Evolutionary conservation across 768 basidiomycete species (phyloP).

Genomic region (Boletus vinaceobasis): DNA sequence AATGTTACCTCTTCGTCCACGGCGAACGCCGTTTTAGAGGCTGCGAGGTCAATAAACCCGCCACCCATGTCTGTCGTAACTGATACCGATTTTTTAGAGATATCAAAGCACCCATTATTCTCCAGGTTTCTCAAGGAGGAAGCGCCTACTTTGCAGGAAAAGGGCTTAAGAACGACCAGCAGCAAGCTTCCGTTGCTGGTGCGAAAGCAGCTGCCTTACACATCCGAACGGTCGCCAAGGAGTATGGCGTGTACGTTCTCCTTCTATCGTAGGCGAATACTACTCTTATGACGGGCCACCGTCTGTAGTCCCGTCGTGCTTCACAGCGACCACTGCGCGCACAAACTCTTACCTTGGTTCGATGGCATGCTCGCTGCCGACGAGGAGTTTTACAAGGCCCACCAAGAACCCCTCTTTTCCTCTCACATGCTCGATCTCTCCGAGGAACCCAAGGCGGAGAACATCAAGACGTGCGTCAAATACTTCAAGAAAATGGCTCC

Average conservation of each 20-base stretch:
- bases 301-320: conserved; percentile 83
- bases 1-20: conserved; percentile 97
- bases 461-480: conserved; percentile 88
- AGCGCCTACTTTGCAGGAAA: conserved; percentile 96
- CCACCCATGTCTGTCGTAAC: conserved; percentile 3
- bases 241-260: conserved; percentile 82
- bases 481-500: conserved; percentile 96
- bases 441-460: conserved; percentile 87
- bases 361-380: conserved; percentile 98
- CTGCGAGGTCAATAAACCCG: conserved; percentile 62
- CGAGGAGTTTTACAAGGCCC: conserved; percentile 86
- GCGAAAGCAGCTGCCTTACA: conserved; percentile 92
- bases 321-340: conserved; percentile 97
- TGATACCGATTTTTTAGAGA: conserved; percentile 50
- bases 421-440: conserved; percentile 99
- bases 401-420: conserved; percentile 86
- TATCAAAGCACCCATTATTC: conserved; percentile 94
- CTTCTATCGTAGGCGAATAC: neutral
- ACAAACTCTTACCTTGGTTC: conserved; percentile 98
- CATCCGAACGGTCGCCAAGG: conserved; percentile 80
- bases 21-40: conserved; percentile 92
- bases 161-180: conserved; percentile 90
- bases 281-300: neutral
- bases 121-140: conserved; percentile 97
- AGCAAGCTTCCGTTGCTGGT: conserved; percentile 92